phyloP scores from a whole-genome alignment of 2,329 filamentous ascomycete species.

The Fusarium sarcochroum region DNA sequence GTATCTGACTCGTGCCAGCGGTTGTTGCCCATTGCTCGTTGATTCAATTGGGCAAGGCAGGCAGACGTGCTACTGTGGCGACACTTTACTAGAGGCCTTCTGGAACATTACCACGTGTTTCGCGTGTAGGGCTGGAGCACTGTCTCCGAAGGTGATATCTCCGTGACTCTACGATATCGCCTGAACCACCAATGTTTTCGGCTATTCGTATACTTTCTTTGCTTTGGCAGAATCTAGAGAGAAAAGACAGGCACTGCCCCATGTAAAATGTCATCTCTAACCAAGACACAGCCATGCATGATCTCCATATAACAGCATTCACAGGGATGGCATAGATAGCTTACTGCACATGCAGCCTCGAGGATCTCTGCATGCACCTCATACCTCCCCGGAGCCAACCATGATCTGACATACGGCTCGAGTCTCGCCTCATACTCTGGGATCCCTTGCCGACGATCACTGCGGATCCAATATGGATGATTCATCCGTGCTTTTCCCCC shows the following conservation, averaged over 20 bases:
- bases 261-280: not conserved
- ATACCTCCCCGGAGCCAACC: slow-evolving; percentile 4
- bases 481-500: slow-evolving; percentile 27
- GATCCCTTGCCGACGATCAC: slow-evolving; percentile 33
- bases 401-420: not conserved
- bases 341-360: slow-evolving; percentile 7
- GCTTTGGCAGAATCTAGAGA: not conserved
- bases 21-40: slow-evolving; percentile 6
- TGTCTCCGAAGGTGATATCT: not conserved
- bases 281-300: not conserved
- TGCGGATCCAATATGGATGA: slow-evolving; percentile 44
- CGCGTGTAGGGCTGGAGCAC: not conserved
- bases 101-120: slow-evolving; percentile 4
- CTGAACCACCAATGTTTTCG: not conserved
- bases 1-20: slow-evolving; percentile 14
- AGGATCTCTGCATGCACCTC: not conserved
- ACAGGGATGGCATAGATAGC: slow-evolving; percentile 2
- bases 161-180: not conserved
- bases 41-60: not conserved
- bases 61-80: not conserved
- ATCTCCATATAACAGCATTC: not conserved
- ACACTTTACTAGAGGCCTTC: not conserved
- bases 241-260: not conserved
- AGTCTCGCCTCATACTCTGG: slow-evolving; percentile 6
- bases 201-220: not conserved